phyloP scores from a whole-genome alignment of 257 asterid species.

The Sherardia arvensis region DNA sequence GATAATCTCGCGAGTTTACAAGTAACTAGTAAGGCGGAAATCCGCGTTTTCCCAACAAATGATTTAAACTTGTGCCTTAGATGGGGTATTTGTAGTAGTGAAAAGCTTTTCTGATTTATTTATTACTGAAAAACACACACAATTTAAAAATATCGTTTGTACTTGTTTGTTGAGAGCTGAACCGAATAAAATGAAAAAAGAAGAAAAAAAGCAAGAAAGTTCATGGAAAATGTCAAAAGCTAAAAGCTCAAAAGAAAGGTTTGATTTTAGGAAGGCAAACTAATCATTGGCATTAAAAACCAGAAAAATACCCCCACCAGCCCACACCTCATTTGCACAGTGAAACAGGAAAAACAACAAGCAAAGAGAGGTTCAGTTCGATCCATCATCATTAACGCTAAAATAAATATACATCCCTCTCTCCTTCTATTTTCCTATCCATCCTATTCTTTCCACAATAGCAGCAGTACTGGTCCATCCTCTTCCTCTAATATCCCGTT shows the following conservation, averaged over 20 bases:
- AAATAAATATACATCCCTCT: not conserved
- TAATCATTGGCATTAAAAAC: constrained; percentile 4
- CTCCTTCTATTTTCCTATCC: constrained; percentile 2
- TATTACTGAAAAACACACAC: too few relatives aligned
- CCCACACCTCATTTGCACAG: not conserved
- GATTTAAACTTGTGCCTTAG: too few relatives aligned
- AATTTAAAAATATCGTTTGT: too few relatives aligned
- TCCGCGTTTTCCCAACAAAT: too few relatives aligned
- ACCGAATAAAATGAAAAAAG: not conserved
- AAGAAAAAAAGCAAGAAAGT: constrained; percentile 23
- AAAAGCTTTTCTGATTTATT: too few relatives aligned
- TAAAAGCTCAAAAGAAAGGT: constrained; percentile 22
- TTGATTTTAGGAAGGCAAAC: constrained; percentile 25
- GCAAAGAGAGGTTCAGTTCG: constrained; percentile 4
- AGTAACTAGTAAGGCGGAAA: too few relatives aligned
- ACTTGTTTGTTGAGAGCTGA: too few relatives aligned
- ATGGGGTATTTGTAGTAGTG: too few relatives aligned
- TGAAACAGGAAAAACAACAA: not conserved
- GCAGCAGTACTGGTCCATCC: constrained; percentile 18
- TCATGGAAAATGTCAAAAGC: constrained; percentile 17
- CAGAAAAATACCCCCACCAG: constrained; percentile 1
- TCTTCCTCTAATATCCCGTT: constrained; percentile 21
- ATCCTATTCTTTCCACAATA: constrained; percentile 17
- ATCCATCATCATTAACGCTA: not conserved
- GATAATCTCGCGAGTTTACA: too few relatives aligned